Percentiles rank a stretch among this genome's conserved stretches.
These are phyloP conservation scores for Magnolia kwangsiensis DNA, from an alignment of 164 flowering plant species.

Conservation along the genomic window DNA sequence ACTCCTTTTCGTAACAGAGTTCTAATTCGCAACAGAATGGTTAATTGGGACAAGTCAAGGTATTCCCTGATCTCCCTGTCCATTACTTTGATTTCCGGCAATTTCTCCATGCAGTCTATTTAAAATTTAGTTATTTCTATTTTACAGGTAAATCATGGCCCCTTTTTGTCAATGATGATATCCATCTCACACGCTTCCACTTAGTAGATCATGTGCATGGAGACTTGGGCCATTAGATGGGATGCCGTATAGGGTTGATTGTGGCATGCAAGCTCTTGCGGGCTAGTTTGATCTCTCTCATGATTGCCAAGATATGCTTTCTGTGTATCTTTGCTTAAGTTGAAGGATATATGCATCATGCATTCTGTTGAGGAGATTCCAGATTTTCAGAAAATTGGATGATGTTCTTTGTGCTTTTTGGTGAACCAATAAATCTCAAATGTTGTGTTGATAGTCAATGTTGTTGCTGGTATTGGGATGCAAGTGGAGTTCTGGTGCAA, in stretches of 20 bases:
- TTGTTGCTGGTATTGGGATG: neutral
- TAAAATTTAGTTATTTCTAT: neutral
- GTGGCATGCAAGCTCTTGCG: conserved; percentile 3
- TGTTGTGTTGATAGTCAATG: neutral
- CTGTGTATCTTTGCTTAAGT: neutral
- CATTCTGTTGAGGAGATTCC: neutral
- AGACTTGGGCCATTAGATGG: neutral
- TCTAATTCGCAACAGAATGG: conserved; percentile 30
- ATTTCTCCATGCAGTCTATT: neutral
- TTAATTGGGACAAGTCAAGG: conserved; percentile 63
- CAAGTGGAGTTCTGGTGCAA: neutral
- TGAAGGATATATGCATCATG: neutral
- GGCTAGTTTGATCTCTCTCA: conserved; percentile 5
- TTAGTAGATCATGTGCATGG: conserved; percentile 6
- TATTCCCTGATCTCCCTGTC: conserved; percentile 10
- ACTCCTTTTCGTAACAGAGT: conserved; percentile 55
- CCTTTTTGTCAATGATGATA: conserved; percentile 23
- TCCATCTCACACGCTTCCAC: conserved; percentile 24
- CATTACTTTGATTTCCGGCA: neutral
- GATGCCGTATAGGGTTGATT: conserved; percentile 6
- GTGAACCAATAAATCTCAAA: neutral
- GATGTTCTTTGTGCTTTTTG: neutral
- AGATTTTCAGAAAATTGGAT: neutral
- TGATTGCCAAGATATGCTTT: neutral
- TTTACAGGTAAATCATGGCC: conserved; percentile 56